Base-by-base conservation (phyloP, 768 basidiomycete species). In the Tephrocybe sp. region DNA sequence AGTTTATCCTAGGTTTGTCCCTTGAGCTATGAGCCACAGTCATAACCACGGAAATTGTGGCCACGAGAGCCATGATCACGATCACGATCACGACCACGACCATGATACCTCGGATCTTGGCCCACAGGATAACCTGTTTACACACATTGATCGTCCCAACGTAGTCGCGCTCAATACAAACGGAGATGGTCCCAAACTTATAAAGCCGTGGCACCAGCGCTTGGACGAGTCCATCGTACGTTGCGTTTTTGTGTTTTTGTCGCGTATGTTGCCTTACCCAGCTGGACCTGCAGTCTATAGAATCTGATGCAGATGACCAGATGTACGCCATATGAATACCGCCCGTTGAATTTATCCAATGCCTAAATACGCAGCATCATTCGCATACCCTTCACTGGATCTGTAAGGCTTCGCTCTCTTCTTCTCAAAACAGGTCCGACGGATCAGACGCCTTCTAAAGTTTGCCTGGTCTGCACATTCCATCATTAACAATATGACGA, bases 281-380 rank as follows among this genome's bases (percentile, higher is more conserved):
- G 46, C 49, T 36, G 12, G 19, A 22, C 30, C 12, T 31, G 48
- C 19, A 97, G 93, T 89, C 70, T 54, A 65, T 94, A 52, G 88
- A 93, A 67, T 93, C 91, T 14, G 94, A 97, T 56, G 87, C 88
- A 31, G 94, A 96, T 67, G 93, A 95, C 62, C 88, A 92, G 66
- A 67, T 97, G 90, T 91, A 66, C 60, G 75, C 54, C 41, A 14
- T 10, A 14, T 38, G 23, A 32, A 50, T 31, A 19, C 23, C 44
- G 35, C 41, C 31, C 13, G 23, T 30, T 4, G 45, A 26, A 7
- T 33, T 40, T 40, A 33, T 50, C 39, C 19, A 43, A 22, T 5
- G 31, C 46, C 45, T 22, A 49, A 32, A 48, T 31, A 38, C 40
- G 35, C 57, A 92, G 90, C 60, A 91, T 92, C 57, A 68, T 93